These are phyloP conservation scores for Verticillium isaacii DNA, from an alignment of 2,329 filamentous ascomycete species.

Conservation along the genomic window DNA sequence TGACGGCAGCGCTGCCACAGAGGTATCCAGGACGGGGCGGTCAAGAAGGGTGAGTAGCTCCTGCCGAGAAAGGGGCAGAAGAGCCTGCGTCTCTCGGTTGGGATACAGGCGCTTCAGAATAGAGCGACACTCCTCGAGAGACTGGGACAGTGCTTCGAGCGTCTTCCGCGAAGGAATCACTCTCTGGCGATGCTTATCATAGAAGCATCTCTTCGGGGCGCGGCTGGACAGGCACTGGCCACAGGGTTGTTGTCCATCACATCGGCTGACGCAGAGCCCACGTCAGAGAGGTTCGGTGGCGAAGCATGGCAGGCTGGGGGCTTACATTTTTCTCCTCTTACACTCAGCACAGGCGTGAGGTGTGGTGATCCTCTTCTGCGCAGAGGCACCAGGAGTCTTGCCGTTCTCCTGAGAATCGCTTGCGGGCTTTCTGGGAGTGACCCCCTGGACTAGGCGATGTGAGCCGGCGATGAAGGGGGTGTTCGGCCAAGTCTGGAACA, in stretches of 20 bases:
- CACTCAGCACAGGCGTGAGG: slow-evolving; percentile 70
- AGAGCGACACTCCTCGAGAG: slow-evolving; percentile 59
- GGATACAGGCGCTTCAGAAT: slow-evolving; percentile 61
- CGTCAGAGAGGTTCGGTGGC: slow-evolving; percentile 2
- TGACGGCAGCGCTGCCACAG: slow-evolving; percentile 40
- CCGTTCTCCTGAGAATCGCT: slow-evolving; percentile 18
- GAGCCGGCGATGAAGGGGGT: neutral
- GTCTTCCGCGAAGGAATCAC: slow-evolving; percentile 76
- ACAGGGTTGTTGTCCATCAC: slow-evolving; percentile 76
- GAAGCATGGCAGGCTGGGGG: neutral
- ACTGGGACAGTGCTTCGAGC: slow-evolving; percentile 59
- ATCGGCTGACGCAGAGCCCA: slow-evolving; percentile 45
- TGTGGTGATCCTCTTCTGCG: slow-evolving; percentile 48
- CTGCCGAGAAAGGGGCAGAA: slow-evolving; percentile 51
- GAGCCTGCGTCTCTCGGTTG: slow-evolving; percentile 44
- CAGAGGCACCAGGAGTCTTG: slow-evolving; percentile 31
- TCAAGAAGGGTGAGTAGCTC: slow-evolving; percentile 55
- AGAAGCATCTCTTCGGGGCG: slow-evolving; percentile 72
- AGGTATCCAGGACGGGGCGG: slow-evolving; percentile 34
- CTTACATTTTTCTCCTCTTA: slow-evolving; percentile 71
- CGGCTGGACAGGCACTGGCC: slow-evolving; percentile 79
- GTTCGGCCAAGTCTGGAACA: neutral
- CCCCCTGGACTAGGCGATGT: slow-evolving; percentile 9
- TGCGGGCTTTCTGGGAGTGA: slow-evolving; percentile 13
- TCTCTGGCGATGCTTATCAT: slow-evolving; percentile 74